Percentiles rank a stretch among this genome's conserved stretches.
These are phyloP conservation scores for Gracilaria caudata DNA, from an alignment of 23 red algal genomes.

Conservation along the genomic window DNA sequence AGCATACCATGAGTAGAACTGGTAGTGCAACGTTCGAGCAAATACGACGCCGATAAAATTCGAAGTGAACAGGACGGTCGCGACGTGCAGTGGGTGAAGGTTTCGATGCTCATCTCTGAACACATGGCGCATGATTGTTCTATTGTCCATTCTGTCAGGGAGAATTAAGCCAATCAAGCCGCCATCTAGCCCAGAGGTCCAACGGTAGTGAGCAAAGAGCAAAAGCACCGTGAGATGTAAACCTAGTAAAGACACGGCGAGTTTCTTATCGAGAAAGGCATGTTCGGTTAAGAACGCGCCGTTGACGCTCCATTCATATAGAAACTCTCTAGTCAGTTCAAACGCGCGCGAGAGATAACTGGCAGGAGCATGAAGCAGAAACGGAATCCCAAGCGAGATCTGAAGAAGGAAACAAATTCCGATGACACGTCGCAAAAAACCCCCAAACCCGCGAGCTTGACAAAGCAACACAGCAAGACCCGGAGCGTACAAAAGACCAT, in stretches of 20 bases:
- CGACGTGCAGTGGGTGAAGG: slow-evolving; percentile 34
- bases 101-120: slow-evolving; percentile 23
- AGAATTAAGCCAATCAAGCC: slow-evolving; percentile 32
- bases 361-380: slow-evolving; percentile 57
- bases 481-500: slow-evolving; percentile 87
- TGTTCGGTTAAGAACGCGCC: slow-evolving; percentile 69
- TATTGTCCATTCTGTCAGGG: not conserved
- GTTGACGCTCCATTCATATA: slow-evolving; percentile 92
- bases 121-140: not conserved
- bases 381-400: slow-evolving; percentile 65
- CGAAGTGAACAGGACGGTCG: slow-evolving; percentile 54
- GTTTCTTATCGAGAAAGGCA: slow-evolving; percentile 52
- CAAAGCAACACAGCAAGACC: slow-evolving; percentile 74
- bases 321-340: slow-evolving; percentile 86
- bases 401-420: slow-evolving; percentile 56
- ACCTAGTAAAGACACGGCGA: slow-evolving; percentile 63
- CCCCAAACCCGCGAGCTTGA: slow-evolving; percentile 56
- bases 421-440: slow-evolving; percentile 34
- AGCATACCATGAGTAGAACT: slow-evolving; percentile 93
- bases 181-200: slow-evolving; percentile 30
- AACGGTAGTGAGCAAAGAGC: slow-evolving; percentile 66
- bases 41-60: slow-evolving; percentile 87
- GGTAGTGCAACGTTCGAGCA: slow-evolving; percentile 92
- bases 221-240: slow-evolving; percentile 64
- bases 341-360: slow-evolving; percentile 86